Conservation (phyloP, 1,284 basidiomycete species). For the Naganishia albida region DNA sequence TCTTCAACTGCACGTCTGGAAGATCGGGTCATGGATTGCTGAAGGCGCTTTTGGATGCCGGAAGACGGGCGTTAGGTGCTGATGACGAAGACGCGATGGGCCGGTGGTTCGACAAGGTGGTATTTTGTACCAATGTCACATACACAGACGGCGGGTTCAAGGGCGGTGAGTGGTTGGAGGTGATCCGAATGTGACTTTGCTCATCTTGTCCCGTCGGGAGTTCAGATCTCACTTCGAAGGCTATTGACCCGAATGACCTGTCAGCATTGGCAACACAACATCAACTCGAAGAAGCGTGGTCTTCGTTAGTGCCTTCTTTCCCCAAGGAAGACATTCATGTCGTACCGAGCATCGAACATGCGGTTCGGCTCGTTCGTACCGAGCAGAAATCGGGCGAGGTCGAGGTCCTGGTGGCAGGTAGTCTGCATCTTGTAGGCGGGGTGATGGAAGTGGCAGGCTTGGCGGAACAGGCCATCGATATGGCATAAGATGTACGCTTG, state of each 20-base stretch:
- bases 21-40: conserved; percentile 78
- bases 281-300: conserved; percentile 75
- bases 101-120: conserved; percentile 74
- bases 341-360: conserved; percentile 84
- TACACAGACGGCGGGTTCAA: conserved; percentile 86
- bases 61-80: conserved; percentile 51
- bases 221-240: conserved; percentile 71
- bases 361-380: conserved; percentile 64
- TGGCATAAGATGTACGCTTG: neutral
- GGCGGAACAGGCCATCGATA: neutral
- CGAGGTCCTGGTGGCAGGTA: conserved; percentile 83
- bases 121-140: conserved; percentile 96
- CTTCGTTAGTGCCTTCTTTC: conserved; percentile 64
- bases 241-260: conserved; percentile 66
- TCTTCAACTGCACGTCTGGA: conserved; percentile 96
- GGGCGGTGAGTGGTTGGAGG: conserved; percentile 64
- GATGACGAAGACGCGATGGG: conserved; percentile 51
- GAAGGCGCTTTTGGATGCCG: conserved; percentile 57
- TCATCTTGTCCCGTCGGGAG: conserved; percentile 18
- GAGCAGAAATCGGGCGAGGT: conserved; percentile 49
- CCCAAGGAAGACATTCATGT: conserved; percentile 68
- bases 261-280: conserved; percentile 71
- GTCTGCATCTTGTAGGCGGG: conserved; percentile 92
- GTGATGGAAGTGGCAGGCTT: conserved; percentile 67
- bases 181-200: neutral